Conservation (phyloP, 2,329 filamentous ascomycete species). For the Ceratocystis eucalypticola region DNA sequence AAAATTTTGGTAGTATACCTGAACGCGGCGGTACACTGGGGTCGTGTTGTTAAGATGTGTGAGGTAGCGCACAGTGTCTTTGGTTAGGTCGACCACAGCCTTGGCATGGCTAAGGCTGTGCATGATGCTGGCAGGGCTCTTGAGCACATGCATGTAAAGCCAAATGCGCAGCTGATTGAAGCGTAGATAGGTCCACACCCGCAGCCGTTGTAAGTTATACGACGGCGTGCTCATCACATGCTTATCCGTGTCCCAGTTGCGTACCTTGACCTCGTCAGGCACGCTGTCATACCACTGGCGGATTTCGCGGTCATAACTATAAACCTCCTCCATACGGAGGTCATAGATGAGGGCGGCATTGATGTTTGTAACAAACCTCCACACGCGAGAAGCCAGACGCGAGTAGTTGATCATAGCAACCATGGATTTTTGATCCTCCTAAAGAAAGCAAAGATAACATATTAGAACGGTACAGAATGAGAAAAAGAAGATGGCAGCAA, state of each 20-base stretch:
- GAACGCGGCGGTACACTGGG: constrained; percentile 56
- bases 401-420: constrained; percentile 77
- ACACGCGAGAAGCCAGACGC: constrained; percentile 71
- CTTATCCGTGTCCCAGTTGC: constrained; percentile 42
- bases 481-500: background rate
- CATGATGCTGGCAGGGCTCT: constrained; percentile 71
- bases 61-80: constrained; percentile 61
- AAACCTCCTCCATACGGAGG: constrained; percentile 60
- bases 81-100: constrained; percentile 59
- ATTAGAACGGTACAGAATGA: constrained; percentile 21
- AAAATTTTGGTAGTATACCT: constrained; percentile 72
- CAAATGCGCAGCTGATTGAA: constrained; percentile 84
- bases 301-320: constrained; percentile 69
- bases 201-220: constrained; percentile 58
- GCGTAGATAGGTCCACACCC: constrained; percentile 72
- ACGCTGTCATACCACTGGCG: constrained; percentile 74
- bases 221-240: constrained; percentile 42
- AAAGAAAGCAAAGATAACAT: background rate
- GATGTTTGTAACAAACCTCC: constrained; percentile 62
- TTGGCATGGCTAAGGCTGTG: constrained; percentile 61
- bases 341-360: constrained; percentile 48
- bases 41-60: constrained; percentile 58
- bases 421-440: constrained; percentile 54
- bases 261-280: constrained; percentile 46
- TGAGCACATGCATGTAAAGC: constrained; percentile 75